A percentile compares a stretch with the other conserved stretches of the same genome.
These are phyloP conservation scores for Pythium sp. DNA, from an alignment of 352 stramenopile genomes.

Conservation along the genomic window DNA sequence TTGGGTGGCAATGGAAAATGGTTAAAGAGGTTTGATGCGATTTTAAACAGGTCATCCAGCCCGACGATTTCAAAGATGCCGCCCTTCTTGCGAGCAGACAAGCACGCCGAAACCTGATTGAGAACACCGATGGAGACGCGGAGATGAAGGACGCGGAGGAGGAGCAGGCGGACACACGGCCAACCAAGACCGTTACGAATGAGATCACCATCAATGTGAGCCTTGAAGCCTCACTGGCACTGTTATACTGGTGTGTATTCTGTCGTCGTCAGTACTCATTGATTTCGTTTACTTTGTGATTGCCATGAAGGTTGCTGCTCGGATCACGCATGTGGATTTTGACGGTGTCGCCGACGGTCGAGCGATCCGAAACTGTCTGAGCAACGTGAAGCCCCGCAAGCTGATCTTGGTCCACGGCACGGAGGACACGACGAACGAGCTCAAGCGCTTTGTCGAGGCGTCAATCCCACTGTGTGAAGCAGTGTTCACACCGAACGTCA, in stretches of 20 bases:
- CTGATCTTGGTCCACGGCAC: slow-evolving; percentile 86
- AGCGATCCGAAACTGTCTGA: slow-evolving; percentile 86
- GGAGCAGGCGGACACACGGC: slow-evolving; percentile 59
- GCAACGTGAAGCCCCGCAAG: slow-evolving; percentile 88
- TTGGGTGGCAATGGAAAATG: background rate
- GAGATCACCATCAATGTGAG: slow-evolving; percentile 59
- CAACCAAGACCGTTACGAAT: slow-evolving; percentile 79
- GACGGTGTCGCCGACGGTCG: slow-evolving; percentile 79
- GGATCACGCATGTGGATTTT: slow-evolving; percentile 83
- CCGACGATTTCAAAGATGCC: slow-evolving; percentile 81
- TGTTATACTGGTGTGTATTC: background rate
- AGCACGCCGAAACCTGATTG: slow-evolving; percentile 57
- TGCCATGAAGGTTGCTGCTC: slow-evolving; percentile 53
- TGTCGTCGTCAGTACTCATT: background rate
- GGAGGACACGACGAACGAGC: slow-evolving; percentile 69
- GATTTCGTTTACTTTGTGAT: background rate
- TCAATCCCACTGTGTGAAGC: slow-evolving; percentile 84
- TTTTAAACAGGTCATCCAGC: slow-evolving; percentile 53
- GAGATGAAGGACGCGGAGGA: slow-evolving; percentile 73
- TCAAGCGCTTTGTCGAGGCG: slow-evolving; percentile 82
- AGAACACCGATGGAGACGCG: slow-evolving; percentile 56
- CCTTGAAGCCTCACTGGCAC: background rate
- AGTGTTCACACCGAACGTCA: slow-evolving; percentile 83
- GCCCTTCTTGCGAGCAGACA: slow-evolving; percentile 61
- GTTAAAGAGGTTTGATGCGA: background rate